phyloP scores from a whole-genome alignment of 2,329 filamentous ascomycete species.

The Sporothrix sp. region DNA sequence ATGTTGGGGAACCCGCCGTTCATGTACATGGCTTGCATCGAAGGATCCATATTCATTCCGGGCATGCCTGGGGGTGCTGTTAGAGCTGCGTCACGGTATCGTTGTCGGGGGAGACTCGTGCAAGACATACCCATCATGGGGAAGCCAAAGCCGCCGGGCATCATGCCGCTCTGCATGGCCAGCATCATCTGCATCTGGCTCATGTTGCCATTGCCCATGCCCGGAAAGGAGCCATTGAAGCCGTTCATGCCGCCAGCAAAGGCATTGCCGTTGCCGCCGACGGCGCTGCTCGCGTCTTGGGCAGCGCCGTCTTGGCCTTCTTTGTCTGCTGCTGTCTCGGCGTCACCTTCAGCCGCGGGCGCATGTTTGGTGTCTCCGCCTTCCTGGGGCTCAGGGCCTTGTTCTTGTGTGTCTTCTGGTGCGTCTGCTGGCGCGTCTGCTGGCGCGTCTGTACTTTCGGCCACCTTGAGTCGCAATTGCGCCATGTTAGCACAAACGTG shows the following conservation, averaged over 20 bases:
- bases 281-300: constrained; percentile 17
- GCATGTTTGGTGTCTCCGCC: constrained; percentile 21
- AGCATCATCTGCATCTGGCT: constrained; percentile 76
- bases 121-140: constrained; percentile 82
- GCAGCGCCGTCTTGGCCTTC: constrained; percentile 21
- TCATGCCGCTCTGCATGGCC: constrained; percentile 62
- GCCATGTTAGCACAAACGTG: constrained; percentile 11
- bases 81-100: not conserved
- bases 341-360: constrained; percentile 23
- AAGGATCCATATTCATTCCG: constrained; percentile 76
- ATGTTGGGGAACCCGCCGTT: constrained; percentile 65
- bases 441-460: constrained; percentile 3
- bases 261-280: constrained; percentile 11
- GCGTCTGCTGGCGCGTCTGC: constrained; percentile 11
- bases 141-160: constrained; percentile 45
- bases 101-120: too few relatives aligned
- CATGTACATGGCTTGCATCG: constrained; percentile 72
- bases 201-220: constrained; percentile 41
- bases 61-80: constrained; percentile 52
- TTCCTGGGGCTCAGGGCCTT: constrained; percentile 18
- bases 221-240: constrained; percentile 31
- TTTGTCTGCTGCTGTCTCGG: constrained; percentile 26
- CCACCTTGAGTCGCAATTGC: constrained; percentile 6
- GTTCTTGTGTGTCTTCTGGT: constrained; percentile 20
- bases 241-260: not conserved